Evolutionary conservation across 129 eudicot species (phyloP), one percentile per base, ranked within the genome.

Genomic region (Flaveria trinervia): DNA sequence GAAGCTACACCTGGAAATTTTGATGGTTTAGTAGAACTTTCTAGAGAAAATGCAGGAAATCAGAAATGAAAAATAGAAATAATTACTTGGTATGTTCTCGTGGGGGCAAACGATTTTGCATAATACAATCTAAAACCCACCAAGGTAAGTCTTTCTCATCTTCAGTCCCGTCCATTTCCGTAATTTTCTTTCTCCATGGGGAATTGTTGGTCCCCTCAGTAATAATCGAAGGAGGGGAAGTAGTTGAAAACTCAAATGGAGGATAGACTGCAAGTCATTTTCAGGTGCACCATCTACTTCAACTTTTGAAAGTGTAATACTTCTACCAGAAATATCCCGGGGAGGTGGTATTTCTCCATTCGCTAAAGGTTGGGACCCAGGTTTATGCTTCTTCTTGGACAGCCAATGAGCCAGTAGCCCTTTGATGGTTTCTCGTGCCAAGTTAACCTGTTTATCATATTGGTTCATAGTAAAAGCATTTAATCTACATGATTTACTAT

Each of bases 171-270:
- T 88, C 94, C 77, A 95, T 72, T 65, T 91, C 97, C 2, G 96
- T 95, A 55, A 86, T 82, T 79, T 89, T 95, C 87, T 92, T 95
- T 33, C 99, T 86, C 99, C 99, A 95, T 10, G 89, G 97, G 26
- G 97, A 94, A 75, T 94, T 89, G 59, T 89, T 94, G 68, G 97
- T 83, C 30, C 99, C 99, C 88, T 95, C 99, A n/a, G 99, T 95
- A 56, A 95, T 89, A 74, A 92, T 80, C 18, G 99, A 95, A 81
- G 99, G 97, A 77, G 97, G 93, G 67, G 87, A 83, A 67, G 78
- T 88, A 26, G 85, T 68, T 56, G 92, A 88, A 84, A 95, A 95
- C 70, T 95, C 97, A 83, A 95, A 95, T 43, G 99, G 97, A 68
- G 99, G 96, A 81, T 95, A 88, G 7, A 95, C 96, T 67, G 81